phyloP scores from a whole-genome alignment of 257 asterid species.

The Solanum chaucha region DNA sequence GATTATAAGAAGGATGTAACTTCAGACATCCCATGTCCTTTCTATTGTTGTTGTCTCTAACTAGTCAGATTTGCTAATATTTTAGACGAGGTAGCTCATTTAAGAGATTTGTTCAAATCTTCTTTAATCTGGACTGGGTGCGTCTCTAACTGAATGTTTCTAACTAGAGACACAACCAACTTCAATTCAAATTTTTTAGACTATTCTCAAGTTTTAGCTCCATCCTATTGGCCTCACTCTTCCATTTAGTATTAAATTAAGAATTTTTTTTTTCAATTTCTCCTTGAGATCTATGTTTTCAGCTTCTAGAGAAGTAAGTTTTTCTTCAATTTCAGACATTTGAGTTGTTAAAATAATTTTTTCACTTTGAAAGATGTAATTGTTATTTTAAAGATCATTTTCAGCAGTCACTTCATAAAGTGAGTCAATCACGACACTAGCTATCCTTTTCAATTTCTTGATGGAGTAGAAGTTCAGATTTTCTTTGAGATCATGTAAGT shows the following conservation, averaged over 20 bases:
- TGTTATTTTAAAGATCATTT: too few species aligned
- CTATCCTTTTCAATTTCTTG: too few species aligned
- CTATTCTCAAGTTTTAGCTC: neutral
- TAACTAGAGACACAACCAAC: rapidly evolving
- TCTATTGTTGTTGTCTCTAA: neutral
- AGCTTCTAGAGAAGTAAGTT: too few species aligned
- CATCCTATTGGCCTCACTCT: neutral
- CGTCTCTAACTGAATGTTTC: neutral
- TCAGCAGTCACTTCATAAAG: too few species aligned
- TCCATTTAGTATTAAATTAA: too few species aligned
- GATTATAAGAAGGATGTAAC: neutral
- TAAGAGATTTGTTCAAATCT: neutral
- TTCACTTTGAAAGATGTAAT: too few species aligned
- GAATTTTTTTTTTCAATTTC: too few species aligned
- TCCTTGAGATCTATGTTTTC: neutral
- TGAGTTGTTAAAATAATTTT: too few species aligned
- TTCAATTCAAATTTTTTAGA: too few species aligned
- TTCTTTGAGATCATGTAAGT: neutral
- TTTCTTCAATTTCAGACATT: too few species aligned
- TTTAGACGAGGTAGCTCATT: neutral
- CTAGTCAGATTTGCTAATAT: neutral
- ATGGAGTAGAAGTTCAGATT: neutral
- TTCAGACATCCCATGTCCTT: neutral
- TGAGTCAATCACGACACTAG: neutral
- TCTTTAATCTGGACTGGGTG: neutral